These are phyloP conservation scores for Colletotrichum liriopes DNA, from an alignment of 2,329 filamentous ascomycete species.

Conservation along the genomic window DNA sequence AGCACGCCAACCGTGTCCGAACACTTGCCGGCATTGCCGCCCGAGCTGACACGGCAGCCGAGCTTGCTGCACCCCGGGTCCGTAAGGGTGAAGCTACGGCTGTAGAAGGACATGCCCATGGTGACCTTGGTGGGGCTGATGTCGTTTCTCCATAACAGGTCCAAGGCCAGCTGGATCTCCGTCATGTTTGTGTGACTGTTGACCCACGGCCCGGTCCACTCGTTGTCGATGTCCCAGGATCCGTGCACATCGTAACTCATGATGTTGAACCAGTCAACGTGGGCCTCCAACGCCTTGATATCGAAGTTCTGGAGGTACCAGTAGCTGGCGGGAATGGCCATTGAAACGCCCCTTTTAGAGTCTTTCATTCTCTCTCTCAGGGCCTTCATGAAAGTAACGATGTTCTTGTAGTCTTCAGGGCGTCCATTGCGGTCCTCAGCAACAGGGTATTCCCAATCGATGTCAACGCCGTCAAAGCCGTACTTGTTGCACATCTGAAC, in stretches of 20 bases:
- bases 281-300: constrained; percentile 29
- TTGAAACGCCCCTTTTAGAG: not conserved
- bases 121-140: constrained; percentile 57
- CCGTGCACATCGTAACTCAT: constrained; percentile 60
- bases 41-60: constrained; percentile 28
- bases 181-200: constrained; percentile 58
- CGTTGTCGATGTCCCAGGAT: constrained; percentile 51
- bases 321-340: not conserved
- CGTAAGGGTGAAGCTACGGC: constrained; percentile 44
- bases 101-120: constrained; percentile 60
- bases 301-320: constrained; percentile 45
- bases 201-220: constrained; percentile 45
- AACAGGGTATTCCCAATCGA: constrained; percentile 42
- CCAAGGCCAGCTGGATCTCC: constrained; percentile 55
- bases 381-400: too few relatives aligned
- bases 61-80: constrained; percentile 39
- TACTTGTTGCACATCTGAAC: too few relatives aligned
- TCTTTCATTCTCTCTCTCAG: too few relatives aligned
- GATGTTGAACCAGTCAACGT: constrained; percentile 12
- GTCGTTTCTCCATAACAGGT: constrained; percentile 59
- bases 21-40: too few relatives aligned
- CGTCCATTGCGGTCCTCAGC: too few relatives aligned
- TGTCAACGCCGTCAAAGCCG: not conserved
- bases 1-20: too few relatives aligned
- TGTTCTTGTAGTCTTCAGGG: too few relatives aligned